Evolutionary conservation across 306 rosid species (phyloP).

Genomic region (Prunus davidiana): DNA sequence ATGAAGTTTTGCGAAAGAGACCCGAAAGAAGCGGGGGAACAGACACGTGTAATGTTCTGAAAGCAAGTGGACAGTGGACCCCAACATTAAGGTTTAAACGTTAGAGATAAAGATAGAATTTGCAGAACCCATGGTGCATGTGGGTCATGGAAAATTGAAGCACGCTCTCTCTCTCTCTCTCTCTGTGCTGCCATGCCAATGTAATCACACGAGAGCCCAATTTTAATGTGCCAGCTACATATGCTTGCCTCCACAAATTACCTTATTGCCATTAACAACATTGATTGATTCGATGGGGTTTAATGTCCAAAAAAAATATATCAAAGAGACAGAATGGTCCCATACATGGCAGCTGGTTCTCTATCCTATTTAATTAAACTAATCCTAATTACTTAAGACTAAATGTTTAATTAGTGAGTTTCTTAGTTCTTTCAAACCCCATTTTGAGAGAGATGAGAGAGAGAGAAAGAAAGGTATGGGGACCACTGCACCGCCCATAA

Average conservation of each 20-base stretch:
- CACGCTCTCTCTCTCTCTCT: constrained; percentile 16
- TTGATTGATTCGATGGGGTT: neutral
- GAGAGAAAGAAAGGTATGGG: constrained; percentile 31
- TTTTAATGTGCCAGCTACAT: constrained; percentile 37
- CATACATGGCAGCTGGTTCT: neutral
- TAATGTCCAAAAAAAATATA: neutral
- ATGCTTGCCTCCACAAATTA: neutral
- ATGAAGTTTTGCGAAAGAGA: constrained; percentile 21
- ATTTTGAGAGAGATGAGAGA: neutral
- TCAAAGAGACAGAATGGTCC: neutral
- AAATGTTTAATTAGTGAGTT: neutral
- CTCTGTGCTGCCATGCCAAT: neutral
- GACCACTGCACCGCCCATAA: constrained; percentile 83
- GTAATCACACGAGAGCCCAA: constrained; percentile 25
- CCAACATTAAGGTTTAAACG: constrained; percentile 24
- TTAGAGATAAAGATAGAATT: constrained; percentile 41
- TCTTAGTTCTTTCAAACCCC: neutral
- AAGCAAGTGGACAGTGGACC: constrained; percentile 38
- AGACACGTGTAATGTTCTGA: constrained; percentile 43
- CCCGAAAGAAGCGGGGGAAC: constrained; percentile 55
- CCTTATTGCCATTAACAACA: neutral
- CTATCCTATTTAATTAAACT: neutral
- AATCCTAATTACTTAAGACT: neutral
- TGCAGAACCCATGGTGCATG: constrained; percentile 52
- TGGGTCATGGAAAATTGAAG: constrained; percentile 69